These are phyloP conservation scores for Coniophora puteana DNA, from an alignment of 1,284 basidiomycete genomes.

Conservation along the genomic window DNA sequence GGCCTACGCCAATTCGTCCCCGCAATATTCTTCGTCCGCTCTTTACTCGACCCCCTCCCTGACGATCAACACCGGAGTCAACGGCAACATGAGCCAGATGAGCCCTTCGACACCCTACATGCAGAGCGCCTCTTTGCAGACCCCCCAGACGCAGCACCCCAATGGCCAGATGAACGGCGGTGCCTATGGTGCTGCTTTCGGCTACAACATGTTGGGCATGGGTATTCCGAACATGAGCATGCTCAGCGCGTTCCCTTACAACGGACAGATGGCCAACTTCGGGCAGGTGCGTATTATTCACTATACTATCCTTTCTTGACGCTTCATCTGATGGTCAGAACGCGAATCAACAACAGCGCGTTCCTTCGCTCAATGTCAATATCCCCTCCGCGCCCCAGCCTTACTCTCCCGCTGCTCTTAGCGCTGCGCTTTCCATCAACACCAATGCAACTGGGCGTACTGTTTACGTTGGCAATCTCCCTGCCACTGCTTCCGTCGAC, in stretches of 20 bases:
- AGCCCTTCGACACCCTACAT: slow-evolving; percentile 58
- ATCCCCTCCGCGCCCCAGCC: slow-evolving; percentile 49
- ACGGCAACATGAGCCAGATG: slow-evolving; percentile 52
- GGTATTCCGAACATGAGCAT: slow-evolving; percentile 67
- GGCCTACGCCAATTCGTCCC: slow-evolving; percentile 42
- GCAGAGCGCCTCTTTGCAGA: slow-evolving; percentile 43
- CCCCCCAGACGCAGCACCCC: slow-evolving; percentile 37
- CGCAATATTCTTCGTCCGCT: slow-evolving; percentile 40
- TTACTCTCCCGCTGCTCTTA: slow-evolving; percentile 73
- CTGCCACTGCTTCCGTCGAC: slow-evolving; percentile 94
- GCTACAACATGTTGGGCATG: slow-evolving; percentile 76
- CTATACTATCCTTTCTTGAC: slow-evolving; percentile 9
- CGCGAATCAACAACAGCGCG: slow-evolving; percentile 46
- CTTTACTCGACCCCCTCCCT: slow-evolving; percentile 72
- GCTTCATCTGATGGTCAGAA: slow-evolving; percentile 21
- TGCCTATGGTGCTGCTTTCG: slow-evolving; percentile 52
- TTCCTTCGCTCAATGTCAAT: slow-evolving; percentile 64
- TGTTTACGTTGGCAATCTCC: slow-evolving; percentile 96
- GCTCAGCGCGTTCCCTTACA: slow-evolving; percentile 67
- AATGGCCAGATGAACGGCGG: slow-evolving; percentile 38
- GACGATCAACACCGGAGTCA: slow-evolving; percentile 61
- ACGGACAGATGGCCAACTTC: slow-evolving; percentile 64
- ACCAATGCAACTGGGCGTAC: slow-evolving; percentile 77
- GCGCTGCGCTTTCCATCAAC: slow-evolving; percentile 60
- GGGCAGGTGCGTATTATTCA: slow-evolving; percentile 44